phyloP scores from a whole-genome alignment of 2,329 filamentous ascomycete species.

The Aspergillus viridinutans region DNA sequence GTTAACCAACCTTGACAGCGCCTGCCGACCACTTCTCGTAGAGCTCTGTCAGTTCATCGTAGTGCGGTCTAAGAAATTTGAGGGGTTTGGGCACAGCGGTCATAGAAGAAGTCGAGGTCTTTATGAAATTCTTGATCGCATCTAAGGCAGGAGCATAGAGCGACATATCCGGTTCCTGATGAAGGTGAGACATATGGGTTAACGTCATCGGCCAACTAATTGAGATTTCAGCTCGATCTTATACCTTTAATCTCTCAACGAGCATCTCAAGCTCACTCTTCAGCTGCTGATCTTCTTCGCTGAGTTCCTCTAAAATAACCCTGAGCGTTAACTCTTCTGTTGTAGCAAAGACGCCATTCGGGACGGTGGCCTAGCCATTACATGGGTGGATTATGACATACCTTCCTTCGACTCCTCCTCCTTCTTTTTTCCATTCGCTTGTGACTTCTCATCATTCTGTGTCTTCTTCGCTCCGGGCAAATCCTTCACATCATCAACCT shows the following conservation, averaged over 20 bases:
- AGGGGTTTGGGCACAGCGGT: constrained; percentile 97
- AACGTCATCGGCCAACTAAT: constrained; percentile 22
- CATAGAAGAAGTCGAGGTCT: constrained; percentile 99
- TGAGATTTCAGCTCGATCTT: constrained; percentile 15
- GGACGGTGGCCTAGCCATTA: constrained; percentile 8
- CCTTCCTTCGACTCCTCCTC: constrained; percentile 64
- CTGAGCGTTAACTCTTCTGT: constrained; percentile 21
- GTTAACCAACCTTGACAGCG: constrained; percentile 68
- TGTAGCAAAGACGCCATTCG: constrained; percentile 32
- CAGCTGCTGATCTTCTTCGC: constrained; percentile 95
- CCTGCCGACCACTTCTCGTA: constrained; percentile 86
- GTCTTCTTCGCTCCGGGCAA: constrained; percentile 50
- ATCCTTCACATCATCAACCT: constrained; percentile 68
- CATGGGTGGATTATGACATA: constrained; percentile 31
- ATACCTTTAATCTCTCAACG: constrained; percentile 85
- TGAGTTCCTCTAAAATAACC: constrained; percentile 74
- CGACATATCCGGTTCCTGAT: constrained; percentile 74
- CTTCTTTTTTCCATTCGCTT: constrained; percentile 68
- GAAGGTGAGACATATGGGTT: constrained; percentile 12
- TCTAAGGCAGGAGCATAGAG: constrained; percentile 92
- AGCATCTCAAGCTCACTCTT: constrained; percentile 98
- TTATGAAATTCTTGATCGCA: constrained; percentile 97
- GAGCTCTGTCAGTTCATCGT: constrained; percentile 78
- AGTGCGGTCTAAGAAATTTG: constrained; percentile 96
- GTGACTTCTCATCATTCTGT: constrained; percentile 65